Evolutionary conservation across 208 protist genomes (phyloP).

Genomic region (Trypanosoma brucei): DNA sequence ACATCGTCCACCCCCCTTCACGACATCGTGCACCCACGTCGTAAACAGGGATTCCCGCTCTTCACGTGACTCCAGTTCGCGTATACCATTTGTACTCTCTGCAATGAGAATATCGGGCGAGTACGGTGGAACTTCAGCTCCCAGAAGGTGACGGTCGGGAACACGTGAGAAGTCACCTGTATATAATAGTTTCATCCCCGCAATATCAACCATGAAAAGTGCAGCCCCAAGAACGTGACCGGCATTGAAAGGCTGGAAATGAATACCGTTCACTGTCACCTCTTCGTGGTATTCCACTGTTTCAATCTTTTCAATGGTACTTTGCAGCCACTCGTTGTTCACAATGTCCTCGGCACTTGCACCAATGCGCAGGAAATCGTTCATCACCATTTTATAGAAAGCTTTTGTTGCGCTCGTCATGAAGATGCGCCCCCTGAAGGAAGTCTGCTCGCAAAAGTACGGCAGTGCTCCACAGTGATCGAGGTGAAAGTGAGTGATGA

Average conservation of each 20-base stretch:
- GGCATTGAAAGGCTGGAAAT: slow-evolving; percentile 97
- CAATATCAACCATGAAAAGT: slow-evolving; percentile 99
- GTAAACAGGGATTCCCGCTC: slow-evolving; percentile 96
- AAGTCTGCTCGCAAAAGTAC: slow-evolving; percentile 94
- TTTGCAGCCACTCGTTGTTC: slow-evolving; percentile 93
- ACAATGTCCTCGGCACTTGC: slow-evolving; percentile 85
- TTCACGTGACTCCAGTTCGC: slow-evolving; percentile 90
- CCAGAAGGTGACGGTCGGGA: slow-evolving; percentile 97
- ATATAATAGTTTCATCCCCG: slow-evolving; percentile 96
- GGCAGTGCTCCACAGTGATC: slow-evolving; percentile 96
- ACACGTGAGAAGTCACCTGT: slow-evolving; percentile 98
- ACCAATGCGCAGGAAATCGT: slow-evolving; percentile 95
- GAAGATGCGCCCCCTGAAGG: slow-evolving; percentile 95
- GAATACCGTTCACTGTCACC: slow-evolving; percentile 94
- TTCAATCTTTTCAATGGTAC: slow-evolving; percentile 94
- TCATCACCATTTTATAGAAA: slow-evolving; percentile 96
- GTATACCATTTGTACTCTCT: slow-evolving; percentile 98
- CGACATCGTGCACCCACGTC: slow-evolving; percentile 88
- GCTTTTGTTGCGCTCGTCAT: slow-evolving; percentile 98
- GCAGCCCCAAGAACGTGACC: slow-evolving; percentile 96
- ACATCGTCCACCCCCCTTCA: slow-evolving; percentile 92
- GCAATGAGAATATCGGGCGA: slow-evolving; percentile 97
- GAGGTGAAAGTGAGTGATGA: slow-evolving; percentile 98
- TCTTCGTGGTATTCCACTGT: slow-evolving; percentile 97
- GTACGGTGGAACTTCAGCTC: slow-evolving; percentile 92